phyloP scores from a whole-genome alignment of 805 yeast species.

The Metschnikowia cubensis region DNA sequence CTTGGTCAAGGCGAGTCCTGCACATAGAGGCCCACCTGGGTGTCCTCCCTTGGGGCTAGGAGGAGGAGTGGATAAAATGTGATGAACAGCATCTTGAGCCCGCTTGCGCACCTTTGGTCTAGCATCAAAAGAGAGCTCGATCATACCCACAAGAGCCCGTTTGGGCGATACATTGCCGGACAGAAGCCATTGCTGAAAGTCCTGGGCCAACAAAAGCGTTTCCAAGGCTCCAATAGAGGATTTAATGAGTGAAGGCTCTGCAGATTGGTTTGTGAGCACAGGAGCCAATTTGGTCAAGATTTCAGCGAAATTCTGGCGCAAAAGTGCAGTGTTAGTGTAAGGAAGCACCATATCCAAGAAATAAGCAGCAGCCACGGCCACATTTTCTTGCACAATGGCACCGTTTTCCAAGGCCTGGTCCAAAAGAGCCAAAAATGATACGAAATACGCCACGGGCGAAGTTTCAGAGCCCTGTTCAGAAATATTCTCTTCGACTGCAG shows the following conservation, averaged over 20 bases:
- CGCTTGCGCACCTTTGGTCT: constrained; percentile 95
- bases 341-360: constrained; percentile 78
- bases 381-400: constrained; percentile 51
- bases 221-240: constrained; percentile 87
- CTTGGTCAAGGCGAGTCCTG: constrained; percentile 60
- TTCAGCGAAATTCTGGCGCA: constrained; percentile 71
- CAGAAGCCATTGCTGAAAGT: constrained; percentile 68
- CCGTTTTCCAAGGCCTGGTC: constrained; percentile 62
- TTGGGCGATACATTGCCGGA: constrained; percentile 62
- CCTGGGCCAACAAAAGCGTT: constrained; percentile 74
- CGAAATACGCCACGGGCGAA: constrained; percentile 77
- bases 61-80: constrained; percentile 63
- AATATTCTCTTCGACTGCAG: constrained; percentile 88
- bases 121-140: constrained; percentile 77
- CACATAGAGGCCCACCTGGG: constrained; percentile 67
- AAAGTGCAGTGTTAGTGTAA: constrained; percentile 61
- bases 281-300: constrained; percentile 80
- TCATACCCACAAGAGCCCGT: constrained; percentile 73
- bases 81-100: constrained; percentile 82
- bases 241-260: constrained; percentile 77
- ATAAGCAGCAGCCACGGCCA: constrained; percentile 76
- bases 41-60: constrained; percentile 75
- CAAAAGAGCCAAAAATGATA: constrained; percentile 75
- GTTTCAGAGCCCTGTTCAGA: constrained; percentile 57
- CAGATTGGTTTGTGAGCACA: constrained; percentile 59